Base-by-base conservation (phyloP, 2,329 filamentous ascomycete species). In the Albophoma yamanashiensis region DNA sequence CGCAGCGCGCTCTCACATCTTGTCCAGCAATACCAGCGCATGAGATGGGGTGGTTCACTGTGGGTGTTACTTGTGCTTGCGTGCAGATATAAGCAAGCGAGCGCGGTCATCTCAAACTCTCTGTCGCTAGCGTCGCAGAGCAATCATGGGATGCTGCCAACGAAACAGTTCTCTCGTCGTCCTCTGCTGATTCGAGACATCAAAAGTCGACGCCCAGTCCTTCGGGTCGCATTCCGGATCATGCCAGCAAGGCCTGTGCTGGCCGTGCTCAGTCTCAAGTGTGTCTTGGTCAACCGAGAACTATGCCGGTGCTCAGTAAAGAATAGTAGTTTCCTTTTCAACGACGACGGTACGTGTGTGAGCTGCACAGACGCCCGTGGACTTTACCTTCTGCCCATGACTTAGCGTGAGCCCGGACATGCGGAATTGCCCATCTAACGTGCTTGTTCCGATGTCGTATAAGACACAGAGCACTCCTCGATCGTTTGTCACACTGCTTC, bases 401-500 rank as follows among this genome's bases (percentile, higher is more conserved):
- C 31, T n/a, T 58, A 59, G 59, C 55, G 58, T 55, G 59, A 58
- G 59, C 55, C 60, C 52, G 55, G 58, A 39, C 47, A 39, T n/a
- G 57, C 45, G 61, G 58, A 59, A 58, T 50, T 38, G 36, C 43
- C 45, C 58, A 56, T 40, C 40, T 55, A 38, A 38, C 7, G 11
- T 38, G 25, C 34, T 56, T 12, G 55, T 45, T 58, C 36, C 39
- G 47, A 40, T 58, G 58, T 20, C 36, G 50, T 63, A 64, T 64
- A 64, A 64, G 59, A 63, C 59, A 60, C 20, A 17, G 50, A 53
- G 50, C 20, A 53, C 27, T n/a, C 50, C 31, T 53, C 50, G 27
- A 36, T 36, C 31, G 50, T 15, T 22, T 34, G 50, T 36, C 31
- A 36, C 58, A 59, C 53, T 34, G 40, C 40, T 42, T 15, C 50